Base-by-base conservation (phyloP, 192 early-diverging fungal genomes). In the Diversispora epigaea region DNA sequence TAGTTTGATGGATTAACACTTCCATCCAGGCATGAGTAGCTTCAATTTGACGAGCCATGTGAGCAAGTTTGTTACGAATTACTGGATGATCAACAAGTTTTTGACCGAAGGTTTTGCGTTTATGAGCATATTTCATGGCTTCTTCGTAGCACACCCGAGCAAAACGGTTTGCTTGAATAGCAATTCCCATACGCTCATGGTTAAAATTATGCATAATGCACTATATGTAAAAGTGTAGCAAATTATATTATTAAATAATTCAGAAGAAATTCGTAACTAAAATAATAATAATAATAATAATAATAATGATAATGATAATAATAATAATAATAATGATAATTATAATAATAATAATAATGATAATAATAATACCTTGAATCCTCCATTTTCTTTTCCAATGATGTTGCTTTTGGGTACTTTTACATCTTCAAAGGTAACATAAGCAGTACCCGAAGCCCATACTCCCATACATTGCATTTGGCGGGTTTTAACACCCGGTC, bases 101-200 rank as follows among this genome's bases (percentile, higher is more conserved):
- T 81, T 93, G 93, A 71, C 92, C 92, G 85, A 95, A 95, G 7
- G 94, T 95, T 81, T 89, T 86, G 73, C 94, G 89, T 83, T 93
- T 93, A 81, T 91, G 84, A 62, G 91, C 91, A 80, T 93, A 94
- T 78, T 91, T 92, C 77, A 94, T 76, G 12, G 89, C 77, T 71
- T 95, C 94, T 78, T 94, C 92, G 63, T 90, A 87, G 73, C 94
- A 95, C 22, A 95, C 94, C 78, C 94, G 92, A 25, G 94, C 88
- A 55, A 95, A 91, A 25, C 94, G 89, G 57, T 82, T 95, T 39
- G 93, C 91, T 80, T 95, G 92, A 76, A 94, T 91, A 52, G 87
- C 87, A 71, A 93, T 92, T 50, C 93, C 93, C 84, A 93, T 88
- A 54, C 92, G 87, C 78, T 93, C 92, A 81, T 90, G 88, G 77